Base-by-base conservation (phyloP, 139 green algal genomes). In the Micractinium conductrix region DNA sequence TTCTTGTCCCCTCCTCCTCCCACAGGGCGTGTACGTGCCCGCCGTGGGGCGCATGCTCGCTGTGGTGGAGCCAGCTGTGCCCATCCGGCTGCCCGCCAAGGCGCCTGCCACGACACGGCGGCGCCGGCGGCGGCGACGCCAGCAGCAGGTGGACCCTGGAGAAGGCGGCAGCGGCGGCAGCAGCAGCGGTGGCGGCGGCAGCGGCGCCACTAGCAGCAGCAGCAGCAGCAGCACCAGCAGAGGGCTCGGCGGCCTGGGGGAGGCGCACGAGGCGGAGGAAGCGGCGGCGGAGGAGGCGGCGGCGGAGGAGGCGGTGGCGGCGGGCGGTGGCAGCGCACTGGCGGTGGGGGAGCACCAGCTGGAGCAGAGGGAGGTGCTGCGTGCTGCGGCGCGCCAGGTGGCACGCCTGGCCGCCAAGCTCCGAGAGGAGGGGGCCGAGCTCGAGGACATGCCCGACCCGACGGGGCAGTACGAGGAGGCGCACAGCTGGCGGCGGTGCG, bases 1-100 rank as follows among this genome's bases (percentile, higher is more conserved):
- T 42, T 35, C 63, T 42, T 42, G 63, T 71, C 30, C 40, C 10
- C 10, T 2, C 53, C 10, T 14, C n/a, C n/a, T 68, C 30, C 16
- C 95, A 40, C 75, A 90, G 62, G 94, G 93, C 9, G 78, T 88
- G n/a, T 89, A 91, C 50, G 78, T 94, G 33, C 55, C 65, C 10
- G 91, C 85, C 2, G 73, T 85, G 0, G 87, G 86, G 1, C 55
- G 53, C 28, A 42, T 94, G 80, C 87, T 89, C 73, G 91, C 87
- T 17, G 80, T 91, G 44, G 53, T 90, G 53, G 82, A 90, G 53
- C 87, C 89, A 14, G 60, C 63, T 0, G 1, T 48, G 12, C 69
- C 79, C 7, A 35, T 87, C 2, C 9, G 28, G n/a, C 45, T 90
- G 22, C 42, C 69, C 0, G 35, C 87, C 6, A 62, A 80, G 24